Evolutionary conservation across 306 rosid species (phyloP), one percentile per base, ranked within the genome.

Genomic region (Fragaria iinumae): DNA sequence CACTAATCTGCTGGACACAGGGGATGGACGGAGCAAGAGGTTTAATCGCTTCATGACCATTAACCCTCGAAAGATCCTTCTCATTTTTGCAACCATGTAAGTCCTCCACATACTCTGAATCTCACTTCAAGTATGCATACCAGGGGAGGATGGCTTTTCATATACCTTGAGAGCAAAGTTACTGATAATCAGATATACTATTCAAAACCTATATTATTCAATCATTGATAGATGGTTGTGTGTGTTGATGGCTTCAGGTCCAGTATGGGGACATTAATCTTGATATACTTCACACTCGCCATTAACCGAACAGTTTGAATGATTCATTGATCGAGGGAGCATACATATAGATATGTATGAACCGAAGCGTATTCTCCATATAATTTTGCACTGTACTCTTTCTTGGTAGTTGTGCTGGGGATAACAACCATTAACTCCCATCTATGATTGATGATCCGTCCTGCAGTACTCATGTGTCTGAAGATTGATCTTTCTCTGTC

Each of bases 251-350:
- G 69, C 53, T 62, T 48, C 66, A 78, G 81, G 81, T 78, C 81
- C 12, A 71, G 81, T 62, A 36, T 78, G 64, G 81, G 81, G 6
- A 78, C 81, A 6, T 70, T 71, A 23, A 62, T 78, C 60, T 75
- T 78, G 65, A 78, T 78, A 78, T 78, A 60, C 72, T 78, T 71
- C 66, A 78, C 81, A 2, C 76, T 78, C 43, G 77, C 81, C 63
- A 78, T 78, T 38, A 78, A 78, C 21, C 72, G 72, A 71, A 71
- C 77, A 49, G 72, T 8, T 43, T 78, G 71, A 75, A n/a, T 1
- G 16, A 45, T 13, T 2, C 60, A 29, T 62, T 50, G 59, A 44
- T 41, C 29, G 20, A 21, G 11, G 75, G 44, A 49, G 74, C 44
- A 27, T 67, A 43, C 21, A 8, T 16, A 23, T 16, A 23, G 20